Conservation (phyloP, 2,329 filamentous ascomycete species). For the Clonostachys sp. region DNA sequence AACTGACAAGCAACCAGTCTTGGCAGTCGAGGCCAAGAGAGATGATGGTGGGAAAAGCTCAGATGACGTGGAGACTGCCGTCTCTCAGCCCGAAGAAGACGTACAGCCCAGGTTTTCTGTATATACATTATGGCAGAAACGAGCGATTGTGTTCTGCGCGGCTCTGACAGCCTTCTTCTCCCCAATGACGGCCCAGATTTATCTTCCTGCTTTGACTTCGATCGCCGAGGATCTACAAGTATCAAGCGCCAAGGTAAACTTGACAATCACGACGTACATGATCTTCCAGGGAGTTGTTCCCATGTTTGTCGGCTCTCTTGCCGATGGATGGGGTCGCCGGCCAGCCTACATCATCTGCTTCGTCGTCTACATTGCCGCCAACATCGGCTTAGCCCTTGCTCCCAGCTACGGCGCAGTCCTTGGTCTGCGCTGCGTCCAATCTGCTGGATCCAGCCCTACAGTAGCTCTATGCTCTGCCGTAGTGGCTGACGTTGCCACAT, state of each 20-base stretch:
- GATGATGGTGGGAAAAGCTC: too few relatives aligned
- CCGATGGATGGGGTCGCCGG: conserved; percentile 48
- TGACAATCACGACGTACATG: conserved; percentile 52
- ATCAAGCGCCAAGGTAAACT: conserved; percentile 33
- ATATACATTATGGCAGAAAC: neutral
- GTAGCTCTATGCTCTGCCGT: conserved; percentile 54
- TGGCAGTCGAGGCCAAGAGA: too few relatives aligned
- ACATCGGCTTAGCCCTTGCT: conserved; percentile 46
- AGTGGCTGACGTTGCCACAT: conserved; percentile 59
- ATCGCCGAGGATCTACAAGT: conserved; percentile 43
- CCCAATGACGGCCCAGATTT: conserved; percentile 18
- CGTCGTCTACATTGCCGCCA: conserved; percentile 45
- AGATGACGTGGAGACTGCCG: too few relatives aligned
- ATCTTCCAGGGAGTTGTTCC: conserved; percentile 58
- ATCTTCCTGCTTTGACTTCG: conserved; percentile 43
- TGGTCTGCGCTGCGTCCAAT: conserved; percentile 51
- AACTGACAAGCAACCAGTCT: too few relatives aligned
- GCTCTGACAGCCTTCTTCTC: conserved; percentile 3
- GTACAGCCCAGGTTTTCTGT: neutral
- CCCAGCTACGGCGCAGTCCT: conserved; percentile 44
- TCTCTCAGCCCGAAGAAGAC: neutral
- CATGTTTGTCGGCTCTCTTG: conserved; percentile 49
- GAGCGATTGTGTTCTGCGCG: neutral
- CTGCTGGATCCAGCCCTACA: conserved; percentile 52
- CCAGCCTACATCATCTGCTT: conserved; percentile 51